Evolutionary conservation across 2,329 filamentous ascomycete genomes (phyloP).

Genomic region (Phialocephala subalpina): DNA sequence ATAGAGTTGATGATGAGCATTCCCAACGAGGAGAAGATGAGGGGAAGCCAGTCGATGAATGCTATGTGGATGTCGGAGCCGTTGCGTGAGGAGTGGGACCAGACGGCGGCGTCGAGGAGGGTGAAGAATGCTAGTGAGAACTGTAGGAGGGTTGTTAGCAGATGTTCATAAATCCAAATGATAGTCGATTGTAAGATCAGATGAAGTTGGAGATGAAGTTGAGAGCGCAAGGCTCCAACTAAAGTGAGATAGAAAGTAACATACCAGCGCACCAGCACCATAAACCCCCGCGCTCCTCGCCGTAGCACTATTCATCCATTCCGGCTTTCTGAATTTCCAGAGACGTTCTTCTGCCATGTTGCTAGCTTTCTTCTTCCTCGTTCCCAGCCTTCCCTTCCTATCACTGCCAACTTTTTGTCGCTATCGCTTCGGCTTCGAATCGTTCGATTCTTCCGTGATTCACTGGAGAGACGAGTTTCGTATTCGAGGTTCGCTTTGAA

Average conservation of each 20-base stretch:
- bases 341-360: conserved; percentile 70
- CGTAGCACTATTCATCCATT: conserved; percentile 72
- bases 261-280: conserved; percentile 66
- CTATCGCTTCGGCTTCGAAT: no score
- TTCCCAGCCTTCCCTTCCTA: not conserved
- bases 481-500: not conserved
- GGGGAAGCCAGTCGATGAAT: conserved; percentile 75
- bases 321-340: conserved; percentile 72
- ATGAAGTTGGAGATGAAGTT: not conserved
- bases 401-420: not conserved
- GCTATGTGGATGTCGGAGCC: conserved; percentile 67
- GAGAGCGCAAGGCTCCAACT: not conserved
- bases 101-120: conserved; percentile 72
- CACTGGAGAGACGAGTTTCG: no score
- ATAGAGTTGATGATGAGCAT: conserved; percentile 78
- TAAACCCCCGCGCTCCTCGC: conserved; percentile 72
- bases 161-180: not conserved
- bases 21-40: conserved; percentile 71
- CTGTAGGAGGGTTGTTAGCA: conserved; percentile 48
- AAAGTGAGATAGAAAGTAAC: conserved; percentile 40
- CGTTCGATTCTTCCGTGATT: no score
- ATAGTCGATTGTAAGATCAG: not conserved
- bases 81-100: conserved; percentile 69
- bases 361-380: not conserved
- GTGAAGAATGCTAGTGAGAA: conserved; percentile 75